phyloP scores from a whole-genome alignment of 257 asterid species.

The Agastache rugosa region DNA sequence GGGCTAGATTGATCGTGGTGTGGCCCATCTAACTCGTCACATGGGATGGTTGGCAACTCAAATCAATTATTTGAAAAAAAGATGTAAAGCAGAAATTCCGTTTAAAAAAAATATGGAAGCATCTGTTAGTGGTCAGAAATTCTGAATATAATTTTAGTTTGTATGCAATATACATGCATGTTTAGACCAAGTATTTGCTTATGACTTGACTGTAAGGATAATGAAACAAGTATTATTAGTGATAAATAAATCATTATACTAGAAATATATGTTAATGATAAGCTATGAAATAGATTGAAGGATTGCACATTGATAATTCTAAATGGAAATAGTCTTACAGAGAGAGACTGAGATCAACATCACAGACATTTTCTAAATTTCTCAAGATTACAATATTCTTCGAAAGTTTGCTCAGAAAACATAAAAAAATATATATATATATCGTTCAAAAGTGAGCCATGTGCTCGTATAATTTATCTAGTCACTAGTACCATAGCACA shows the following conservation, averaged over 20 bases:
- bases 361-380: background rate
- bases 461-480: background rate
- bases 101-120: background rate
- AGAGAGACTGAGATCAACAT: background rate
- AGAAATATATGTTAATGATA: background rate
- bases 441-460: no score
- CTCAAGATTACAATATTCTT: background rate
- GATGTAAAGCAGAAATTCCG: constrained; percentile 24
- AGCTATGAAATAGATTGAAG: background rate
- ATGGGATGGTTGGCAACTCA: constrained; percentile 38
- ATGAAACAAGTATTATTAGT: background rate
- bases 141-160: background rate
- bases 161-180: background rate
- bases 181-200: background rate
- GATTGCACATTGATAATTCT: background rate
- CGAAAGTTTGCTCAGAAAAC: no score
- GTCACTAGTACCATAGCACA: background rate
- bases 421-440: no score
- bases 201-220: background rate
- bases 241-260: background rate
- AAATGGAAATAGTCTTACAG: background rate
- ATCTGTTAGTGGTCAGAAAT: background rate
- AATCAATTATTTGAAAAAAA: constrained; percentile 25
- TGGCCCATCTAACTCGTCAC: constrained; percentile 35
- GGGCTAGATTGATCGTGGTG: background rate